Evolutionary conservation across 345 rosid species (phyloP).

Genomic region (Linum usitatissimum): DNA sequence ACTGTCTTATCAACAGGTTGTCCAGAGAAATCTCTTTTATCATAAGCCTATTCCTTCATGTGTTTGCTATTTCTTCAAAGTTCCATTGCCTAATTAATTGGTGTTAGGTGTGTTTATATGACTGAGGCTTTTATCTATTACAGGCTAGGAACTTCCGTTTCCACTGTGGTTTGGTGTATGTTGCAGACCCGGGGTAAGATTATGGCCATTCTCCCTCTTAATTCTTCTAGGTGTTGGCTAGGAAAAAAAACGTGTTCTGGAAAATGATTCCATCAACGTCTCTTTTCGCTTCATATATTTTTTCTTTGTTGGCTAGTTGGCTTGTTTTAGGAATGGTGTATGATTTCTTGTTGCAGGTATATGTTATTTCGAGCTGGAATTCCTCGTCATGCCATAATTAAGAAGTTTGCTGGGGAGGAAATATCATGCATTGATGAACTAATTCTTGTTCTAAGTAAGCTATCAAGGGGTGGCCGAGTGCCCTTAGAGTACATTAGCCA

Average conservation of each 20-base stretch:
- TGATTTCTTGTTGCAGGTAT: constrained; percentile 44
- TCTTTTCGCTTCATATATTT: background rate
- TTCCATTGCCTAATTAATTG: background rate
- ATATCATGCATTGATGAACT: constrained; percentile 61
- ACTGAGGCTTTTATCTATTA: constrained; percentile 11
- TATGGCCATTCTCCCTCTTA: background rate
- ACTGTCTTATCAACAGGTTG: constrained; percentile 91
- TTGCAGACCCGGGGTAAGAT: constrained; percentile 87
- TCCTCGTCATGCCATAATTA: constrained; percentile 88
- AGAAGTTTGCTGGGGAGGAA: constrained; percentile 77
- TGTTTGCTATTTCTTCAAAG: background rate
- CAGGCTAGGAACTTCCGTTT: constrained; percentile 95
- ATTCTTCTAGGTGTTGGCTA: background rate
- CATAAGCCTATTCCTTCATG: background rate
- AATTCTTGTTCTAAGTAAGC: constrained; percentile 52
- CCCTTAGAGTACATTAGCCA: constrained; percentile 83
- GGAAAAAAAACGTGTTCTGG: background rate
- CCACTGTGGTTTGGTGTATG: constrained; percentile 82
- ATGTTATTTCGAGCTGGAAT: constrained; percentile 94
- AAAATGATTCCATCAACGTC: background rate
- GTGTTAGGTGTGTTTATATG: background rate
- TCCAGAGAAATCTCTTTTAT: background rate
- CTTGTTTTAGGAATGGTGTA: background rate
- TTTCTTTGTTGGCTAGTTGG: background rate
- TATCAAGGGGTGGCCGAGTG: constrained; percentile 70